Base-by-base conservation (phyloP, 2,329 filamentous ascomycete genomes). In the Paraphoma sp. region DNA sequence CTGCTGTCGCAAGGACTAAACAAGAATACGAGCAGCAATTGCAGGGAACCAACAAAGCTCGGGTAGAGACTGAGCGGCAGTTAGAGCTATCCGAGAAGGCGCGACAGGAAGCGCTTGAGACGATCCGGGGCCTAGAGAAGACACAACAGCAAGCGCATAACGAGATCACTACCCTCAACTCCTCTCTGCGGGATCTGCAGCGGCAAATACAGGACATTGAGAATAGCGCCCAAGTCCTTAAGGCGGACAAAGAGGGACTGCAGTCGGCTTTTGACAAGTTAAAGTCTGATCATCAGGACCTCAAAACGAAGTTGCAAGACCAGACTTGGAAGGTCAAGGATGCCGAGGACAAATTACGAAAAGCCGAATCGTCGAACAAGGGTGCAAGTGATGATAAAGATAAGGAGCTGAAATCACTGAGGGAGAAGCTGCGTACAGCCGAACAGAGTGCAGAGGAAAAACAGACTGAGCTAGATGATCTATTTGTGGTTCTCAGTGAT, bases 401-500 rank as follows among this genome's bases (percentile, higher is more conserved):
- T 1, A 65, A 66, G 10, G 60, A 66, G 38, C 64, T 79, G 40
- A 80, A 79, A 42, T 81, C 83, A 17, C 75, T 78, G 17, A 79
- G 82, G 50, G 75, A 83, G 23, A 82, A 81, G 63, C 67, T 80
- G 56, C 76, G 60, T 2, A 73, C 70, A 48, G 66, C 70, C 1
- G 70, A 76, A 29, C 68, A 73, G 36, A 68, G 61, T 4, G 70
- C 73, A 49, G 76, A 78, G 58, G 76, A 76, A 59, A 80, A 80
- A 51, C 72, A 81, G 61, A 74, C 76, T 48, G 80, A 82, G 62
- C 55, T 84, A 36, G 80, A 83, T 56, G 80, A 81, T 57, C 64
- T 82, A 59, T 78, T 84, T 54, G 79, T 83, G 48, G 69, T 81
- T 4, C 75, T 81, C 30, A 76, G 78, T 4, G 80, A 82, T 55